Percentiles rank a stretch among this genome's conserved stretches.
Evolutionary conservation across 208 protist genomes (phyloP).

Genomic region (Spongospora subterranea): DNA sequence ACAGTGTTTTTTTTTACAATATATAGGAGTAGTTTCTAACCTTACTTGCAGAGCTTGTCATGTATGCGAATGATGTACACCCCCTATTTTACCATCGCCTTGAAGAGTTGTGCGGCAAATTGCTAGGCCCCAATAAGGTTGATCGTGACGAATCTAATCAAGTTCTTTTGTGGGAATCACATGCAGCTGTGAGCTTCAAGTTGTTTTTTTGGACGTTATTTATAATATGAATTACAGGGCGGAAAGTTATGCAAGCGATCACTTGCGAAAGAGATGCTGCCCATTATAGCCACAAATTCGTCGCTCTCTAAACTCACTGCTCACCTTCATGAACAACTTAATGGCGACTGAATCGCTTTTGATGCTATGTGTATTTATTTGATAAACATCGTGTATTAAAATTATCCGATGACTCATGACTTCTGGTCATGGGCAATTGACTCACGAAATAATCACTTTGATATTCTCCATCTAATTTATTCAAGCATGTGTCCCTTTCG

Average conservation of each 20-base stretch:
- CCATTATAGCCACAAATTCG: neutral
- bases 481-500: too few species aligned
- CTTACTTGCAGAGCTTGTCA: neutral
- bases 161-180: constrained; percentile 21
- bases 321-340: neutral
- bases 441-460: too few species aligned
- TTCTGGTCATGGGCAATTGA: too few species aligned
- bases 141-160: neutral
- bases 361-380: too few species aligned
- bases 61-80: neutral
- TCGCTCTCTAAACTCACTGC: constrained; percentile 9
- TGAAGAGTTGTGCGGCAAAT: neutral
- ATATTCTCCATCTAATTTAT: too few species aligned
- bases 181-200: constrained; percentile 18
- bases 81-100: neutral
- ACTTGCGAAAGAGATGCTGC: neutral
- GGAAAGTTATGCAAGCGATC: neutral
- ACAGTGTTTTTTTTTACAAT: neutral
- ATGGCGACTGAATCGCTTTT: too few species aligned
- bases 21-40: neutral
- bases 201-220: neutral
- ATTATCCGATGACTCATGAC: too few species aligned
- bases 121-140: neutral
- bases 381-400: too few species aligned
- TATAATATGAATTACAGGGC: neutral